These are phyloP conservation scores for Populus euphratica DNA, from an alignment of 345 rosid species.

Conservation along the genomic window DNA sequence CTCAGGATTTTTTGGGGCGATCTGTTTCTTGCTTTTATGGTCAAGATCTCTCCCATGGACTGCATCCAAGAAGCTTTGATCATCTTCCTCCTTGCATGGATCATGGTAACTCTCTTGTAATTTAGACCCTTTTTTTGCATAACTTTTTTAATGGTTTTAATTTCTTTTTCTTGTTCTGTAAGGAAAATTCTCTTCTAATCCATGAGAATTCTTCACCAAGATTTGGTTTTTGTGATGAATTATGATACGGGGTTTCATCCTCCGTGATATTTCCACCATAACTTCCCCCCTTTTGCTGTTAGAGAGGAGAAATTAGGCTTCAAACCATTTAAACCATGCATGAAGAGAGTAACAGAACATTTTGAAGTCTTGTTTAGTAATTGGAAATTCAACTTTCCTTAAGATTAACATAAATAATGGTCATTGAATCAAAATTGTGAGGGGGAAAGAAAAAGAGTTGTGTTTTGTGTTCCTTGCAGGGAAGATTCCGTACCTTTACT, in stretches of 20 bases:
- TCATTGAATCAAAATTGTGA: slow-evolving; percentile 19
- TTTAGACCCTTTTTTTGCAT: neutral
- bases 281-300: neutral
- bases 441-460: neutral
- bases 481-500: slow-evolving; percentile 32
- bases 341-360: neutral
- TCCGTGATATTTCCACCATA: neutral
- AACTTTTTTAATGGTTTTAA: neutral
- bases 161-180: neutral
- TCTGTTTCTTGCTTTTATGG: neutral
- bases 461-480: slow-evolving; percentile 6
- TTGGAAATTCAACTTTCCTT: neutral
- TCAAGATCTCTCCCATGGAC: neutral
- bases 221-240: slow-evolving; percentile 6
- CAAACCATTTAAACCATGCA: slow-evolving; percentile 19
- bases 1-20: slow-evolving; percentile 35
- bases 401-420: neutral
- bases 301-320: neutral
- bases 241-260: slow-evolving; percentile 14
- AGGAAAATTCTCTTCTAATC: neutral
- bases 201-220: neutral
- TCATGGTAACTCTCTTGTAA: slow-evolving; percentile 22
- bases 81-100: neutral
- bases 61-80: neutral
- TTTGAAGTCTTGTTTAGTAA: neutral